These are phyloP conservation scores for Ophiocordyceps polyrhachis-furcata DNA, from an alignment of 2,329 filamentous ascomycete genomes.

Conservation along the genomic window DNA sequence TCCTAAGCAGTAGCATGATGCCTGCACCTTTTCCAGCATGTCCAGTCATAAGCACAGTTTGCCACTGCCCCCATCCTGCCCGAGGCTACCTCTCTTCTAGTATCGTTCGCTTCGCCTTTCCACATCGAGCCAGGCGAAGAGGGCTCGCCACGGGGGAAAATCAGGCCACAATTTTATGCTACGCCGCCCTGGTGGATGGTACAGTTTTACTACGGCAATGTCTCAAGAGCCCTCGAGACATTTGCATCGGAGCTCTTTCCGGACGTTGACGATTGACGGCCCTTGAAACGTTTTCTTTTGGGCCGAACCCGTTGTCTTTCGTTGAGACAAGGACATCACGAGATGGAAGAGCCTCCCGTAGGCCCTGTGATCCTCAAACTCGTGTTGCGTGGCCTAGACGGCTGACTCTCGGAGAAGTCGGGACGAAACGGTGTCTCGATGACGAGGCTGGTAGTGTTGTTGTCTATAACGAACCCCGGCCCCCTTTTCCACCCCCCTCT, in stretches of 20 bases:
- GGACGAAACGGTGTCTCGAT: background rate
- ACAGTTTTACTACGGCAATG: background rate
- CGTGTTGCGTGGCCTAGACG: background rate
- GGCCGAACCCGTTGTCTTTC: background rate
- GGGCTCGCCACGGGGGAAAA: background rate
- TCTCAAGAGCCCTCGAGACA: background rate
- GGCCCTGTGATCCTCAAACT: background rate
- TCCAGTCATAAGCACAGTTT: background rate
- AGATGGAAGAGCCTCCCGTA: background rate
- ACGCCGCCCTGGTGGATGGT: background rate
- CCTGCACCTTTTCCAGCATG: background rate
- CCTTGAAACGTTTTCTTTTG: background rate
- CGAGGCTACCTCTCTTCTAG: background rate
- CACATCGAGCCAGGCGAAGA: constrained; percentile 2
- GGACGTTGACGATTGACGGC: background rate
- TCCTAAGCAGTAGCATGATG: background rate
- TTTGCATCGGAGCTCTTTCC: background rate
- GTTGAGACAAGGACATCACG: background rate
- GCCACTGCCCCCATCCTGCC: background rate
- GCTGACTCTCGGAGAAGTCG: background rate
- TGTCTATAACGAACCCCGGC: background rate
- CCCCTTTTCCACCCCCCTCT: background rate
- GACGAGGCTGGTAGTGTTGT: background rate
- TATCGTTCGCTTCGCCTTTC: constrained; percentile 22
- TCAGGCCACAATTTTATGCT: constrained; percentile 1